Evolutionary conservation across 2,329 filamentous ascomycete genomes (phyloP).

Genomic region (Pseudogymnoascus sp.): DNA sequence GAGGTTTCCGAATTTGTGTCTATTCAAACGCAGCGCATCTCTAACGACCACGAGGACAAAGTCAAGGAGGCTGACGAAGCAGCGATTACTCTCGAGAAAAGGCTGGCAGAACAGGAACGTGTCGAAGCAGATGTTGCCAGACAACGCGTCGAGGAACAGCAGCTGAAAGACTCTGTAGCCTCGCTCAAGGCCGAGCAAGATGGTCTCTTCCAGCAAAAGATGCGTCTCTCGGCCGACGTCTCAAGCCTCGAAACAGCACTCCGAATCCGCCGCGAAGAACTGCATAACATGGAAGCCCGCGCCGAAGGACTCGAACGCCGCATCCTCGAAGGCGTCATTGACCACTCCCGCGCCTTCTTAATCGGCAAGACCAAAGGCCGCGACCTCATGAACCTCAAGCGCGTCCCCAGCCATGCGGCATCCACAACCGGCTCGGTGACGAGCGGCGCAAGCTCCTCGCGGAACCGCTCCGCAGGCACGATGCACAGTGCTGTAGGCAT

Average conservation of each 20-base stretch:
- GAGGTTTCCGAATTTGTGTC: conserved; percentile 80
- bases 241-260: conserved; percentile 87
- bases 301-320: conserved; percentile 85
- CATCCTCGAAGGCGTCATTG: conserved; percentile 91
- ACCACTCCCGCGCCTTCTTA: conserved; percentile 87
- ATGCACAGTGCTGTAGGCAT: conserved; percentile 43
- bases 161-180: conserved; percentile 49
- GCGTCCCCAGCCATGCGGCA: conserved; percentile 39
- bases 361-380: conserved; percentile 55
- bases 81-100: conserved; percentile 71
- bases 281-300: conserved; percentile 81
- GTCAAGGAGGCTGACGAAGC: conserved; percentile 76
- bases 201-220: conserved; percentile 68
- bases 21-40: conserved; percentile 65
- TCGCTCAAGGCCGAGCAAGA: conserved; percentile 56
- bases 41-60: conserved; percentile 70
- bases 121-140: conserved; percentile 45
- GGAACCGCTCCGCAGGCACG: conserved; percentile 19
- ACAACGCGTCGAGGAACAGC: conserved; percentile 53
- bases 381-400: conserved; percentile 45
- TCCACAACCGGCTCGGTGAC: conserved; percentile 32
- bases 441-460: conserved; percentile 36
- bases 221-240: conserved; percentile 74
- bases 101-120: conserved; percentile 58
- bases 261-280: conserved; percentile 80